Percentiles rank a stretch among this genome's conserved stretches.
These are phyloP conservation scores for Podaxis sp. DNA, from an alignment of 768 basidiomycete species.

Conservation along the genomic window DNA sequence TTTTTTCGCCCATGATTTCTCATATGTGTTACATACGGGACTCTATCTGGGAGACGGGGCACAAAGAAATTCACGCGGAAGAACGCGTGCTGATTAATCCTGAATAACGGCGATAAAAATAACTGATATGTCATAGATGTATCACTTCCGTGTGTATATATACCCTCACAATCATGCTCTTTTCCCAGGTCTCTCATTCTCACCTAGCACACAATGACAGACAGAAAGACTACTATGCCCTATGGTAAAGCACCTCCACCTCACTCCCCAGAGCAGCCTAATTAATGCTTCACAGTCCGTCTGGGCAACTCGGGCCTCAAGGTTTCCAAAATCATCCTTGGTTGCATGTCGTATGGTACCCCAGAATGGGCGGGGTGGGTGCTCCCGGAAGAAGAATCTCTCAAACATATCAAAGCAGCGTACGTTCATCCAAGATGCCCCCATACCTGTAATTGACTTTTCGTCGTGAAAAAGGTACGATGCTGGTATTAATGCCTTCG, in stretches of 20 bases:
- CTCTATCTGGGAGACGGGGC: too few species aligned
- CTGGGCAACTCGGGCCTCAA: slow-evolving; percentile 55
- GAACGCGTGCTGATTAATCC: not conserved
- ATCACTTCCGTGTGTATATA: not conserved
- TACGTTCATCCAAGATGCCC: slow-evolving; percentile 18
- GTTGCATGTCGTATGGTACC: slow-evolving; percentile 56
- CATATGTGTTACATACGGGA: too few species aligned
- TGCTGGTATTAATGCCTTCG: slow-evolving; percentile 62
- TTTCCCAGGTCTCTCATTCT: not conserved
- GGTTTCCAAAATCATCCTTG: slow-evolving; percentile 65
- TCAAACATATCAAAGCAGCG: slow-evolving; percentile 53
- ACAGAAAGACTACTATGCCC: not conserved
- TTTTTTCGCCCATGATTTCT: too few species aligned
- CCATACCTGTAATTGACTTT: not conserved
- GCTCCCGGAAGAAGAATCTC: slow-evolving; percentile 44
- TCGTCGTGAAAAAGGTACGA: slow-evolving; percentile 39
- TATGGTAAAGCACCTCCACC: not conserved
- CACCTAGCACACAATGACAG: not conserved
- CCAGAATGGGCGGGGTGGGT: slow-evolving; percentile 51
- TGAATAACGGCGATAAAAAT: not conserved
- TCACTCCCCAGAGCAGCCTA: not conserved
- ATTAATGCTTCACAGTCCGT: slow-evolving; percentile 32
- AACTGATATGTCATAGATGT: not conserved
- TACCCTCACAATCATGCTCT: not conserved
- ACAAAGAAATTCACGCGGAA: not conserved